Evolutionary conservation across 257 asterid genomes (phyloP).

Genomic region (Anisodus tanguticus): DNA sequence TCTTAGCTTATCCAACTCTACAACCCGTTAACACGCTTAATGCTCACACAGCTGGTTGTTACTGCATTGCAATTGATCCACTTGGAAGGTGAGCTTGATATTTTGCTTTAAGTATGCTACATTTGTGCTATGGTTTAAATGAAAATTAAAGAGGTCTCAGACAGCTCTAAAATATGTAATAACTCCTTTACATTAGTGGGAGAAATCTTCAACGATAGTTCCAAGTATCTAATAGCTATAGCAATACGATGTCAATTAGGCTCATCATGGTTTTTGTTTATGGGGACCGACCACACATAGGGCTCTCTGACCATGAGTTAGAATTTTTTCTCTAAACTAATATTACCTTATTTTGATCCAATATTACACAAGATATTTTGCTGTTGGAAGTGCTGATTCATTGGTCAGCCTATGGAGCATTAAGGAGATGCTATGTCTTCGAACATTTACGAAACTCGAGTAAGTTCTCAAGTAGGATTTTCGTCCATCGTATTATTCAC

Average conservation of each 20-base stretch:
- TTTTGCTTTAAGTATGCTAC: not conserved
- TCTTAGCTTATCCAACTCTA: constrained; percentile 87
- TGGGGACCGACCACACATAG: not conserved
- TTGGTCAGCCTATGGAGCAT: constrained; percentile 95
- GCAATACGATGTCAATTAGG: not conserved
- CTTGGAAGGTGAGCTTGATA: constrained; percentile 68
- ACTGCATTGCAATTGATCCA: constrained; percentile 97
- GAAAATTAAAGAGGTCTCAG: not conserved
- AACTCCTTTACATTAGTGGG: not conserved
- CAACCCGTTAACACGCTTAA: constrained; percentile 73
- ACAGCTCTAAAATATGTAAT: not conserved
- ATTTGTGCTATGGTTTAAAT: constrained; percentile 12
- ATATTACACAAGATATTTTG: constrained; percentile 67
- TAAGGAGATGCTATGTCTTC: constrained; percentile 93
- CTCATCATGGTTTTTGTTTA: no score
- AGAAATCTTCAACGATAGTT: not conserved
- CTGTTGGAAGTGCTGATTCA: constrained; percentile 99
- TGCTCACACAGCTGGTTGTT: constrained; percentile 99
- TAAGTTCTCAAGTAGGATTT: constrained; percentile 44
- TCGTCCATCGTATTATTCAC: not conserved
- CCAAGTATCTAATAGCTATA: not conserved
- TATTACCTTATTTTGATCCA: constrained; percentile 18
- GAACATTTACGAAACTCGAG: constrained; percentile 94
- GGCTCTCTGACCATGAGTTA: not conserved
- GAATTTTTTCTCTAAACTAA: not conserved